phyloP scores from a whole-genome alignment of 2,329 filamentous ascomycete species.

The Monascus ruber region DNA sequence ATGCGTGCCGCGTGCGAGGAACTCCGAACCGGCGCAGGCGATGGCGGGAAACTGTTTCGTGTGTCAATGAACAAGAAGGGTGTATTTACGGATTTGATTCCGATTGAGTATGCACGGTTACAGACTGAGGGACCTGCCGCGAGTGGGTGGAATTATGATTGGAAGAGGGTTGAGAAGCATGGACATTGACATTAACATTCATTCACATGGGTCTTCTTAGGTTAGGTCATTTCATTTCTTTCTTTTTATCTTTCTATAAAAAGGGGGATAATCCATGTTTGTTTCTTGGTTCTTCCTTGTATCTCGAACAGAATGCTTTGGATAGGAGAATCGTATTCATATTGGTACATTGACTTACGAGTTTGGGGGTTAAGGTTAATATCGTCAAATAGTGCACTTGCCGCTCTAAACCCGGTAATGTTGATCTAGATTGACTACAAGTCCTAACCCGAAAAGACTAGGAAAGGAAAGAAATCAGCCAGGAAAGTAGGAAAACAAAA shows the following conservation, averaged over 20 bases:
- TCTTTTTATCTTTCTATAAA: conserved; percentile 1
- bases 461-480: too few species aligned
- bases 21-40: conserved; percentile 45
- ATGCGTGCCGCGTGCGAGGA: conserved; percentile 84
- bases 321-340: not conserved
- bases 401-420: too few species aligned
- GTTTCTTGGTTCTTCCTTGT: not conserved
- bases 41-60: conserved; percentile 58
- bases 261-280: not conserved
- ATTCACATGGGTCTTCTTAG: too few species aligned
- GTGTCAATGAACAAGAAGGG: conserved; percentile 87
- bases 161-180: conserved; percentile 51
- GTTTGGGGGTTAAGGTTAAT: not conserved
- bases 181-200: conserved; percentile 2
- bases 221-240: not conserved
- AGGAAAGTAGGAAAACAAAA: too few species aligned
- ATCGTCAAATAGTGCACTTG: not conserved
- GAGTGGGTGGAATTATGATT: conserved; percentile 84
- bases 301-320: not conserved
- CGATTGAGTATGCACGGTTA: conserved; percentile 69
- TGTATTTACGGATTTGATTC: conserved; percentile 62
- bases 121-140: conserved; percentile 70
- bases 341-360: not conserved
- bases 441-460: too few species aligned
- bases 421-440: too few species aligned